Percentiles rank a stretch among this genome's conserved stretches.
These are phyloP conservation scores for Sarocladium kiliense DNA, from an alignment of 2,329 filamentous ascomycete genomes.

Conservation along the genomic window DNA sequence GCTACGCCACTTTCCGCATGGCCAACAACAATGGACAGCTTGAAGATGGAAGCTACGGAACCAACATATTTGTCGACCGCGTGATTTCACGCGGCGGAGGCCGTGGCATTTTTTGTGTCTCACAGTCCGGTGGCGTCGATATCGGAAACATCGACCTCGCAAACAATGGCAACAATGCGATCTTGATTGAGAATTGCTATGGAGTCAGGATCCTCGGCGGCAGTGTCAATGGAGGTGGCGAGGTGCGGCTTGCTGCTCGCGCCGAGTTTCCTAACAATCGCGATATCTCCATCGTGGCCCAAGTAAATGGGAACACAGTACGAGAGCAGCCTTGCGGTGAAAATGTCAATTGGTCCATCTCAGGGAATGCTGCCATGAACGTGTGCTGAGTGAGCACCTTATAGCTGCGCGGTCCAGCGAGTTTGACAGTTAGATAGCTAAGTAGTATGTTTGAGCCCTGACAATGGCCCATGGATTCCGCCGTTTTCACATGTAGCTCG, in stretches of 20 bases:
- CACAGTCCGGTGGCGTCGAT: conserved; percentile 46
- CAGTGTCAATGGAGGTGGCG: conserved; percentile 47
- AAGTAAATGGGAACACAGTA: conserved; percentile 45
- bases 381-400: conserved; percentile 31
- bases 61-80: conserved; percentile 47
- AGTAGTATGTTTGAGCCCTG: background rate
- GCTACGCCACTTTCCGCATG: conserved; percentile 52
- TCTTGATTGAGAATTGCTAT: conserved; percentile 57
- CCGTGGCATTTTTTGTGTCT: conserved; percentile 53
- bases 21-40: conserved; percentile 51
- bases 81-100: conserved; percentile 52
- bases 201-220: conserved; percentile 45
- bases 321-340: conserved; percentile 49
- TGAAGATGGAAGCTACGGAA: conserved; percentile 40
- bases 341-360: conserved; percentile 45
- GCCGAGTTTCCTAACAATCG: conserved; percentile 48
- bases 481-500: background rate
- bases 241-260: conserved; percentile 48
- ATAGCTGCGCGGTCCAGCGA: too few relatives aligned
- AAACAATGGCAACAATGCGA: conserved; percentile 49
- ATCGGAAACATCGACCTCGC: conserved; percentile 45
- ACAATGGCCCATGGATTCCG: background rate
- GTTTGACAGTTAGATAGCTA: too few relatives aligned
- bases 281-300: conserved; percentile 44
- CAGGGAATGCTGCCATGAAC: conserved; percentile 36